These are phyloP conservation scores for Aspergillus proliferans DNA, from an alignment of 2,329 filamentous ascomycete genomes.

Conservation along the genomic window DNA sequence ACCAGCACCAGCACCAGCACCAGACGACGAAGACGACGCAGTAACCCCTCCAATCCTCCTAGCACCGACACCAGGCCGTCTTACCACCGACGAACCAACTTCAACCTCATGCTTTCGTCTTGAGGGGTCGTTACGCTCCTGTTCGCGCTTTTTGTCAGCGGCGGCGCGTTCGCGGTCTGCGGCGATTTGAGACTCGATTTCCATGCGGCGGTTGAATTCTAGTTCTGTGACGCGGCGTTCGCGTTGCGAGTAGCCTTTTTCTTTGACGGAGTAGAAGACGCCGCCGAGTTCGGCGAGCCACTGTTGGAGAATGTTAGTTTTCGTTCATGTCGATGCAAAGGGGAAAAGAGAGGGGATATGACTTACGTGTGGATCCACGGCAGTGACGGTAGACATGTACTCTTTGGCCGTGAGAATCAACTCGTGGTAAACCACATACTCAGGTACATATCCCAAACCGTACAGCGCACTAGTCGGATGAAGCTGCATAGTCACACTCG, in stretches of 20 bases:
- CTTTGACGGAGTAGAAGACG: constrained; percentile 95
- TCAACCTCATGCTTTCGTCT: constrained; percentile 32
- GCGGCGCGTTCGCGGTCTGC: constrained; percentile 63
- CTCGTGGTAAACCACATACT: constrained; percentile 97
- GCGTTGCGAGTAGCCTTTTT: constrained; percentile 87
- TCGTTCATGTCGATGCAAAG: background rate
- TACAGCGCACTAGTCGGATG: constrained; percentile 93
- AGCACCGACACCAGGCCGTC: constrained; percentile 24
- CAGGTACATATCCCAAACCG: constrained; percentile 84
- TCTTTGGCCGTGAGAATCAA: constrained; percentile 94
- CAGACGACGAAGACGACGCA: constrained; percentile 19
- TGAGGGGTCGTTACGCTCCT: constrained; percentile 28
- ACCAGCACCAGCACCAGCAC: constrained; percentile 9
- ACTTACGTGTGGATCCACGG: constrained; percentile 75
- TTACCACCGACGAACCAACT: constrained; percentile 28
- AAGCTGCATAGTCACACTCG: constrained; percentile 85
- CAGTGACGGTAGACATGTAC: constrained; percentile 95
- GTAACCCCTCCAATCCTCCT: constrained; percentile 25
- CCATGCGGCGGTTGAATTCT: constrained; percentile 87
- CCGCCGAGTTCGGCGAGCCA: constrained; percentile 96
- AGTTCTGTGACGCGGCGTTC: constrained; percentile 83
- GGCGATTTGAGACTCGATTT: constrained; percentile 88
- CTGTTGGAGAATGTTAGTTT: constrained; percentile 15
- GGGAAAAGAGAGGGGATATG: background rate
- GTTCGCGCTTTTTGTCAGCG: constrained; percentile 34